Evolutionary conservation across 176 grass and related monocot species (phyloP), one percentile per base, ranked within the genome.

Genomic region (Thalia dealbata): DNA sequence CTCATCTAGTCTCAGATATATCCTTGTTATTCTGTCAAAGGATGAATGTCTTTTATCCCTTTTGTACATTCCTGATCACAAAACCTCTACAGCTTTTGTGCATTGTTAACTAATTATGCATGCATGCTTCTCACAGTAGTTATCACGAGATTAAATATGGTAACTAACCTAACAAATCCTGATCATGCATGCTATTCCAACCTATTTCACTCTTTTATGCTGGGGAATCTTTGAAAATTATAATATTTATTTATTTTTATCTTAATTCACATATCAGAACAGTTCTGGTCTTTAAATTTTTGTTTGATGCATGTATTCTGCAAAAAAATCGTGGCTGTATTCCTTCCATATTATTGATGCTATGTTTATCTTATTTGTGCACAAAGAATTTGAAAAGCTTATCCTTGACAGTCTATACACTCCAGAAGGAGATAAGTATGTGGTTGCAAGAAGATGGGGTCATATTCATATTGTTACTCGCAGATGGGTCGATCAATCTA

Each of bases 1-100:
- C 82, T 52, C 93, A 96, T 90, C 81, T 96, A 79, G 74, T 96
- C 80, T 86, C 93, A 86, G 85, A 92, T 84, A 96, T 96, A 96
- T 92, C 93, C 93, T 96, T 64, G 83, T 79, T 29, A 18, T 18
- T 29, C 25, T 41, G 25, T 82, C 1, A 46, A 24, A 60, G 76
- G 76, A 18, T 79, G 43, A 38, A 16, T 55, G 48, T 79, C 58
- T 76, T 64, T 26, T n/a, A 22, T 62, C 48, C 50, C 60, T 50
- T 71, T 81, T 27, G 62, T 78, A 14, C n/a, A 56, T 30, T 75
- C 25, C 58, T 82, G 44, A 30, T 75, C 60, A 54, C 18, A 73
- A 71, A 44, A 51, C 52, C 25, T 68, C 5, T 35, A 38, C 6
- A 67, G 4, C 15, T 21, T 67, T 30, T 67, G 64, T 2, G 0